Conservation (phyloP, 257 asterid species). For the Vinca minor region DNA sequence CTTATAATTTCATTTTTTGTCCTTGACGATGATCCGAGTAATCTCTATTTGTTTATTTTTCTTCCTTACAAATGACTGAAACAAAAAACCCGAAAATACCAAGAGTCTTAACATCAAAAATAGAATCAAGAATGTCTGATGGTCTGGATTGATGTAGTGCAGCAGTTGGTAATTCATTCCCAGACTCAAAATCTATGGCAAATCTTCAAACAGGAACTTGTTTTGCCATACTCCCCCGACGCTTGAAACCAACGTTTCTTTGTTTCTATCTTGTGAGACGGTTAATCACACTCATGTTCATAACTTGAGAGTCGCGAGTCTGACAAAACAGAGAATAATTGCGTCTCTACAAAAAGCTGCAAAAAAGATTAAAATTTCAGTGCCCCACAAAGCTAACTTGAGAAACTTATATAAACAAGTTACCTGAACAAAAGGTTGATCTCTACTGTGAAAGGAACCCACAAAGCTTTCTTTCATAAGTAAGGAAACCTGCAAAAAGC, state of each 20-base stretch:
- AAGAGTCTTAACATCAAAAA: too few species aligned
- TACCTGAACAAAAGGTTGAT: conserved; percentile 76
- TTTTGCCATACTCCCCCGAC: neutral
- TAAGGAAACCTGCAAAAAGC: conserved; percentile 59
- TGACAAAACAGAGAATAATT: conserved; percentile 58
- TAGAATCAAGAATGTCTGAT: too few species aligned
- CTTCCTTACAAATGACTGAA: too few species aligned
- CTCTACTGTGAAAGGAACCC: conserved; percentile 57
- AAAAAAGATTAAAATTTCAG: conserved; percentile 17
- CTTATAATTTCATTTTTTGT: too few species aligned
- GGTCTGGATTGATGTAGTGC: too few species aligned
- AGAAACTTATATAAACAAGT: conserved; percentile 6
- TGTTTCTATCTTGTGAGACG: neutral
- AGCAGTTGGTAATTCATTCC: too few species aligned
- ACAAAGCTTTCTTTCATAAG: conserved; percentile 81
- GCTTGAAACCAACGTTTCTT: neutral
- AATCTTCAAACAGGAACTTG: neutral
- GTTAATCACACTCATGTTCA: conserved; percentile 34
- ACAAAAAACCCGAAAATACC: too few species aligned
- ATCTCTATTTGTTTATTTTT: too few species aligned
- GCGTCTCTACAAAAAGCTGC: conserved; percentile 87
- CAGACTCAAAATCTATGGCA: too few species aligned
- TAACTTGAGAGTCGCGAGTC: conserved; percentile 57
- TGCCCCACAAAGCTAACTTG: too few species aligned
- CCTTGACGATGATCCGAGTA: too few species aligned